These are phyloP conservation scores for Kodamaea kaohsiungensis DNA, from an alignment of 805 yeast genomes.

Conservation along the genomic window DNA sequence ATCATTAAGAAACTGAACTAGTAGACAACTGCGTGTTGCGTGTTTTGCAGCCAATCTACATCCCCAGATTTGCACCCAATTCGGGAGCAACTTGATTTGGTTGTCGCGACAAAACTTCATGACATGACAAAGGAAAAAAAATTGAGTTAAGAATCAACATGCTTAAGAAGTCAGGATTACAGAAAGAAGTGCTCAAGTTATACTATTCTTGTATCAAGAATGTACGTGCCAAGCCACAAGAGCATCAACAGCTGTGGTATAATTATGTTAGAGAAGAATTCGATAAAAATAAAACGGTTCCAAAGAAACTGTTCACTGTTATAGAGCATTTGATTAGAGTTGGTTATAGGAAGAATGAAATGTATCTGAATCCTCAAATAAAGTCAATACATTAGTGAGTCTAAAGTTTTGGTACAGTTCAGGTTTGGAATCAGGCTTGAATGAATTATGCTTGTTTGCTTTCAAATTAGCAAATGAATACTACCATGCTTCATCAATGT, in stretches of 20 bases:
- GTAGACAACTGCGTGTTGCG: too few species aligned
- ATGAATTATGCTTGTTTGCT: too few species aligned
- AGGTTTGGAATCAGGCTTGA: too few species aligned
- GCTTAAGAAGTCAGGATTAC: constrained; percentile 46
- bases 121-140: neutral
- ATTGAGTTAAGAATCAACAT: constrained; percentile 13
- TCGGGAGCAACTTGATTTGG: neutral
- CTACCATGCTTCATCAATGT: too few species aligned
- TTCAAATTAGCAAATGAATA: too few species aligned
- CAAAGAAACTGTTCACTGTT: constrained; percentile 79
- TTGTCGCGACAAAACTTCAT: too few species aligned
- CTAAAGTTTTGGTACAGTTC: neutral
- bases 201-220: constrained; percentile 51
- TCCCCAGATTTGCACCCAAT: neutral
- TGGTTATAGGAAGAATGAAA: constrained; percentile 71
- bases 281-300: constrained; percentile 51
- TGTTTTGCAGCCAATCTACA: too few species aligned
- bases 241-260: constrained; percentile 45
- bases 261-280: constrained; percentile 63
- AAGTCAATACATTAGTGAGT: constrained; percentile 52
- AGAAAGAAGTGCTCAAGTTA: constrained; percentile 48
- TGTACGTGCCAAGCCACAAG: constrained; percentile 46
- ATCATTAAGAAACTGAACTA: too few species aligned
- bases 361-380: constrained; percentile 69
- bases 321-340: constrained; percentile 80